Conservation (phyloP, 1,284 basidiomycete species). For the Apiotrichum siamense region DNA sequence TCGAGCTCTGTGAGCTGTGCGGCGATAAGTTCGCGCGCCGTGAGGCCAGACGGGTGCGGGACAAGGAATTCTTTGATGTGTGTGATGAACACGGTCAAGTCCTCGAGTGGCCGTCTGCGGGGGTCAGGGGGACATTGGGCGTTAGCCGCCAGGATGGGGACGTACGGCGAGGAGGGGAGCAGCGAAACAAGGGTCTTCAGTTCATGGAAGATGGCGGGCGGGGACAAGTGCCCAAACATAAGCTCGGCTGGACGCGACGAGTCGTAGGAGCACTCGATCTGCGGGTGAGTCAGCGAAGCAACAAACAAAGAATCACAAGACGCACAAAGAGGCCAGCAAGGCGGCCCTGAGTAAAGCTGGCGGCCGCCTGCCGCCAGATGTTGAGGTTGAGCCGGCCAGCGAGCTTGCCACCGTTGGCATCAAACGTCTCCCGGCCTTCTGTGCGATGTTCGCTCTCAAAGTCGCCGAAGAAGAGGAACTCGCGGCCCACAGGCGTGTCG, state of each 20-base stretch:
- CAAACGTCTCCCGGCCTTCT: conserved; percentile 18
- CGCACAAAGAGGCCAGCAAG: conserved; percentile 44
- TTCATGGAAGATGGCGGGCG: conserved; percentile 38
- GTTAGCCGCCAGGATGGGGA: neutral
- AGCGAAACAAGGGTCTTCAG: conserved; percentile 29
- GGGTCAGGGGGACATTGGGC: neutral
- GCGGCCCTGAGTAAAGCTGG: conserved; percentile 26
- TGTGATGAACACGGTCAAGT: conserved; percentile 38
- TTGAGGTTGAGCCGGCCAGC: conserved; percentile 23
- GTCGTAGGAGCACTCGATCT: conserved; percentile 48
- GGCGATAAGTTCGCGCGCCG: conserved; percentile 32
- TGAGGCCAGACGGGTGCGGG: conserved; percentile 35
- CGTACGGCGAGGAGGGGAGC: conserved; percentile 6
- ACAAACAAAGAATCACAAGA: neutral
- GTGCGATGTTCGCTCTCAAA: conserved; percentile 30
- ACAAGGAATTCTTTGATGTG: conserved; percentile 44
- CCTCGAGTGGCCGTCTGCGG: conserved; percentile 26
- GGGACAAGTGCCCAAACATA: conserved; percentile 45
- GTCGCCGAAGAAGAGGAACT: conserved; percentile 47
- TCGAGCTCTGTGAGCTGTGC: conserved; percentile 33
- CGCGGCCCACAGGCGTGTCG: conserved; percentile 9
- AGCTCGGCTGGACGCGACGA: conserved; percentile 32
- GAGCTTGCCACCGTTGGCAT: conserved; percentile 10
- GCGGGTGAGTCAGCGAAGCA: neutral
- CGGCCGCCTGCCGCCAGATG: conserved; percentile 42